Evolutionary conservation across 31 red algal species (phyloP), one percentile per base, ranked within the genome.

Genomic region (Asparagopsis taxiformis): DNA sequence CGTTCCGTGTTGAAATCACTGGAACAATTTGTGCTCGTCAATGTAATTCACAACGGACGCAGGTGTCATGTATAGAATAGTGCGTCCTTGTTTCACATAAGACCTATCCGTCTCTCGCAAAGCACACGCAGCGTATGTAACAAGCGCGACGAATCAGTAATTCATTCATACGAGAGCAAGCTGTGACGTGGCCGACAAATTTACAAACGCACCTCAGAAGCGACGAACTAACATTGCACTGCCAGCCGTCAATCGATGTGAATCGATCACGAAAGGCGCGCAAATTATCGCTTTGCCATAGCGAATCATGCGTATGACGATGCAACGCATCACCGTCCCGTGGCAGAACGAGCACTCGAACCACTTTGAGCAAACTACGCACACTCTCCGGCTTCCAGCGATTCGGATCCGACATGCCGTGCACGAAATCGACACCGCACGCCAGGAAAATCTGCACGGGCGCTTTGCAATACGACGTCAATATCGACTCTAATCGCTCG

Each of bases 31-130:
- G 26, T 55, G 52, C 26, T 55, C 26, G 21, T 11, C 21, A 55
- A 55, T 55, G 13, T 55, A 55, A 19, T 55, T 15, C 52, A 55
- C 52, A 55, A 55, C 52, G 21, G 52, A 0, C 21, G 52, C 26
- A 5, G 52, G 52, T 24, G 52, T 55, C 52, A 55, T 55, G 52
- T 55, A 55, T 24, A 55, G 21, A 15, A 55, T 55, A 15, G 21
- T 55, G 0, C 26, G 8, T 15, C 52, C 0, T 11, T 55, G 21
- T 24, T 24, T 7, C 21, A 55, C 52, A 55, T 24, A 24, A 24
- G 6, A 7, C 13, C 52, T 55, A 55, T 6, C 0, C 13, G 26
- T 24, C 52, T 5, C 7, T 4, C 21, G 21, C 52, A 15, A 24
- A 19, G 26, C 21, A 55, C 0, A 55, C 4, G 26, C 13, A 0